Conservation (phyloP, 1,139 yeast species). For the Candida sojae region DNA sequence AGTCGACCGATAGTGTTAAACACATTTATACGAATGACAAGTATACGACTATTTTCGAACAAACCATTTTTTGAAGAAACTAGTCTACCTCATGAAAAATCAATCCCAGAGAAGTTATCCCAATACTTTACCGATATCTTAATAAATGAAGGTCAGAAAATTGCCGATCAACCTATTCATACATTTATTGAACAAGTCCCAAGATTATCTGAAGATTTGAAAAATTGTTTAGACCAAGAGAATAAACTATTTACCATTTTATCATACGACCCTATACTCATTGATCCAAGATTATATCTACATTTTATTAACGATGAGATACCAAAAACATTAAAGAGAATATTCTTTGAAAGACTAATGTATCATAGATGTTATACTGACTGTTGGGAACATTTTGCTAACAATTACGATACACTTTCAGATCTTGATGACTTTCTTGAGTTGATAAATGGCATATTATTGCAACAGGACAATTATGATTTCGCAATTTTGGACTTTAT, state of each 20-base stretch:
- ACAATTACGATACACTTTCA: slow-evolving; percentile 29
- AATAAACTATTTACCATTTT: slow-evolving; percentile 31
- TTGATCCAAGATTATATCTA: slow-evolving; percentile 32
- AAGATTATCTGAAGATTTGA: slow-evolving; percentile 16
- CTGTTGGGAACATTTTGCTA: slow-evolving; percentile 33
- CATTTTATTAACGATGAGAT: slow-evolving; percentile 16
- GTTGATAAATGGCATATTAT: neutral
- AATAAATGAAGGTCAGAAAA: slow-evolving; percentile 6
- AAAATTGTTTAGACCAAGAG: slow-evolving; percentile 26
- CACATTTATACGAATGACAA: slow-evolving; percentile 8
- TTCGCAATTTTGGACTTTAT: slow-evolving; percentile 13
- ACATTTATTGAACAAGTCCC: slow-evolving; percentile 15
- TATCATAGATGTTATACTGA: slow-evolving; percentile 31
- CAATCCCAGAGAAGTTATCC: slow-evolving; percentile 9
- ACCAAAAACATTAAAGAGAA: slow-evolving; percentile 14
- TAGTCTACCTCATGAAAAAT: neutral
- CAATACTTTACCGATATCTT: slow-evolving; percentile 8
- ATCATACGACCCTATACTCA: slow-evolving; percentile 32
- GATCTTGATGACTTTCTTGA: slow-evolving; percentile 43
- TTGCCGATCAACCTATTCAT: slow-evolving; percentile 4
- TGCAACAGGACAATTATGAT: slow-evolving; percentile 3
- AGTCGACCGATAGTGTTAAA: slow-evolving; percentile 8
- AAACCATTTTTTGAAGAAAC: slow-evolving; percentile 8
- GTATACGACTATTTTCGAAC: slow-evolving; percentile 5
- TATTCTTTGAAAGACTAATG: slow-evolving; percentile 28